phyloP scores from a whole-genome alignment of 2,329 filamentous ascomycete genomes.

The Plectosphaerella cucumerina region DNA sequence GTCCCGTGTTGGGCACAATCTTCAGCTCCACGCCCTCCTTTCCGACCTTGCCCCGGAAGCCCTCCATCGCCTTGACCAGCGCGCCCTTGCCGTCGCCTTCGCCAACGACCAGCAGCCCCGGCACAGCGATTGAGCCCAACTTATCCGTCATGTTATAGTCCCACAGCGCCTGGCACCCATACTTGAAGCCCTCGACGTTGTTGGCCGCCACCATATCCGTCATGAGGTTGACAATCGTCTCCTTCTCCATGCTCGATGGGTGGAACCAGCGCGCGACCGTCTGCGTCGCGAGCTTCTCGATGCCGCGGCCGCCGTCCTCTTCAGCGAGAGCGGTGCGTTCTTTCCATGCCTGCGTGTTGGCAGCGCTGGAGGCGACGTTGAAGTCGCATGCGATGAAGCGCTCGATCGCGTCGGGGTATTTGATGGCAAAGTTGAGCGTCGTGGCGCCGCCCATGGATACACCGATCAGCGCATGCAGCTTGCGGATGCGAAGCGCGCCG shows the following conservation, averaged over 20 bases:
- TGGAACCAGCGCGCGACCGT: slow-evolving; percentile 82
- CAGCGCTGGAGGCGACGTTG: slow-evolving; percentile 65
- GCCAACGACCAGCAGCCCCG: slow-evolving; percentile 68
- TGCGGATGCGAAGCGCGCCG: slow-evolving; percentile 62
- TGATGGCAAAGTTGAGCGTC: slow-evolving; percentile 66
- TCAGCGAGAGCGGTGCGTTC: slow-evolving; percentile 69
- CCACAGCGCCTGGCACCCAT: slow-evolving; percentile 66
- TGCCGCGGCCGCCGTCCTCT: slow-evolving; percentile 50
- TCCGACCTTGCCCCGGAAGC: slow-evolving; percentile 59
- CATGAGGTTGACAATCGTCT: slow-evolving; percentile 49
- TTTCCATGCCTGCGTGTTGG: slow-evolving; percentile 76
- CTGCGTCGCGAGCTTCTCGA: slow-evolving; percentile 59
- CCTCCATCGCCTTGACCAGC: slow-evolving; percentile 74
- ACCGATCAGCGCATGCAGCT: slow-evolving; percentile 65
- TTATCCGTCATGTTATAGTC: slow-evolving; percentile 61
- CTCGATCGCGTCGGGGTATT: slow-evolving; percentile 53
- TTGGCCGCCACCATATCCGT: slow-evolving; percentile 67
- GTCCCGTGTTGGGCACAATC: slow-evolving; percentile 66
- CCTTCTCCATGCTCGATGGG: slow-evolving; percentile 41
- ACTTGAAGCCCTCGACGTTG: slow-evolving; percentile 63
- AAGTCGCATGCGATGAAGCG: slow-evolving; percentile 75
- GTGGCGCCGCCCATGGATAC: slow-evolving; percentile 82
- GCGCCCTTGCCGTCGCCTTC: slow-evolving; percentile 66
- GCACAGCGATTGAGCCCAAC: slow-evolving; percentile 50
- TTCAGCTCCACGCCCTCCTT: slow-evolving; percentile 52